Evolutionary conservation across 306 rosid genomes (phyloP), one percentile per base, ranked within the genome.

Genomic region (Sesbania bispinosa): DNA sequence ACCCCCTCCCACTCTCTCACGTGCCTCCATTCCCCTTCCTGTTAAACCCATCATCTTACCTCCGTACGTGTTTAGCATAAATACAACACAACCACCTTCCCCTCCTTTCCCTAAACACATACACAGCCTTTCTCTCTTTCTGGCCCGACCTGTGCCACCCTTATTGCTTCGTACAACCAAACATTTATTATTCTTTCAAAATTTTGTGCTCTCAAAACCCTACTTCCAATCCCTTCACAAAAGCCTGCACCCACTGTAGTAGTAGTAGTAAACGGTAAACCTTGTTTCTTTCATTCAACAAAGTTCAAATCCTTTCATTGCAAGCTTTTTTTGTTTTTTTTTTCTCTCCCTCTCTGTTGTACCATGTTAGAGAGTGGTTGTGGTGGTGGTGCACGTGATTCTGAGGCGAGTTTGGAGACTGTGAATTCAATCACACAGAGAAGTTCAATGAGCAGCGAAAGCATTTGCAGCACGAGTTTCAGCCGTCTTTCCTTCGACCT

Each of bases 401-500:
- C 96, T 2, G 96, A 86, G 76, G 24, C 66, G 4, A 86, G 85
- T 39, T 77, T 78, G 6, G 93, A 85, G n/a, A 62, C 83, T 0
- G 79, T 76, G 13, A 85, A 83, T 81, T 92, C 96, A 3, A 66
- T 79, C 4, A 73, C 82, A 0, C 82, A 73, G 10, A 73, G 92
- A 36, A 82, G 75, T 61, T 90, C 98, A 9, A 94, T 90, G 97
- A 90, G 98, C 63, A 86, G 94, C 21, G 97, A 88, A 2, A 90
- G 94, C 58, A 27, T 72, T 64, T 90, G 98, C 33, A 90, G 97
- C 74, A 76, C 82, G 7, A 90, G 98, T 30, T 87, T 86, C 85
- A 86, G 96, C 71, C 92, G 98, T 38, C 92, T 88, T 21, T 94
- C 98, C 6, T 94, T 90, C 73, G 97, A 94, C n/a, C 91, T 82